phyloP scores from a whole-genome alignment of 805 yeast genomes.

The Sugiyamaella mastotermitis region DNA sequence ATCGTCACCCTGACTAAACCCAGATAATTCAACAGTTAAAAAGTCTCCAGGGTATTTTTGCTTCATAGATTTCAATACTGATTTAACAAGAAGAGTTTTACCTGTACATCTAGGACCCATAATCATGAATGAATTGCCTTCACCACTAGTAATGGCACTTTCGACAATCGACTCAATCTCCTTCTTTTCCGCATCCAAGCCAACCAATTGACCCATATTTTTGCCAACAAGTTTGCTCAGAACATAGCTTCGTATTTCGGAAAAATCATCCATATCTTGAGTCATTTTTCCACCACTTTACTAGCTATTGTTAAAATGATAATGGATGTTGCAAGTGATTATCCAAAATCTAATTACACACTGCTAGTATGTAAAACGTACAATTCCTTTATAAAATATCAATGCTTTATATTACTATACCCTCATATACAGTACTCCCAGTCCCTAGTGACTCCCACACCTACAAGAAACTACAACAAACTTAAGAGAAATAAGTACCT shows the following conservation, averaged over 20 bases:
- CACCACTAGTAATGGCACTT: conserved; percentile 58
- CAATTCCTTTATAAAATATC: no score
- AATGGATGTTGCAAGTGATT: no score
- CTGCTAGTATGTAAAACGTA: no score
- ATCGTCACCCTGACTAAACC: conserved; percentile 69
- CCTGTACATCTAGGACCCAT: conserved; percentile 81
- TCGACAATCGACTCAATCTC: conserved; percentile 56
- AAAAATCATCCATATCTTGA: no score
- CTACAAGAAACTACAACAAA: no score
- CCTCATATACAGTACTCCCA: no score
- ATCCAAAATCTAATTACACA: no score
- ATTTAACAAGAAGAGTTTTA: conserved; percentile 57
- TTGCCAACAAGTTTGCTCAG: conserved; percentile 27
- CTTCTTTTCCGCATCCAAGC: conserved; percentile 33
- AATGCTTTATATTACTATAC: no score
- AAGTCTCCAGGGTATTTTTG: conserved; percentile 40
- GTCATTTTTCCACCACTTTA: no score
- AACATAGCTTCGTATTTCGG: conserved; percentile 21
- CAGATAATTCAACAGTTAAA: conserved; percentile 60
- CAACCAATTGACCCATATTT: conserved; percentile 26
- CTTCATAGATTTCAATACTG: conserved; percentile 45
- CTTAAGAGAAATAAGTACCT: no score
- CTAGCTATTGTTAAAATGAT: no score
- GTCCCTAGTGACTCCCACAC: no score
- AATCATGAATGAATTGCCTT: conserved; percentile 74